Conservation (phyloP, 495 filamentous ascomycete genomes). For the Daldinia concentrica region DNA sequence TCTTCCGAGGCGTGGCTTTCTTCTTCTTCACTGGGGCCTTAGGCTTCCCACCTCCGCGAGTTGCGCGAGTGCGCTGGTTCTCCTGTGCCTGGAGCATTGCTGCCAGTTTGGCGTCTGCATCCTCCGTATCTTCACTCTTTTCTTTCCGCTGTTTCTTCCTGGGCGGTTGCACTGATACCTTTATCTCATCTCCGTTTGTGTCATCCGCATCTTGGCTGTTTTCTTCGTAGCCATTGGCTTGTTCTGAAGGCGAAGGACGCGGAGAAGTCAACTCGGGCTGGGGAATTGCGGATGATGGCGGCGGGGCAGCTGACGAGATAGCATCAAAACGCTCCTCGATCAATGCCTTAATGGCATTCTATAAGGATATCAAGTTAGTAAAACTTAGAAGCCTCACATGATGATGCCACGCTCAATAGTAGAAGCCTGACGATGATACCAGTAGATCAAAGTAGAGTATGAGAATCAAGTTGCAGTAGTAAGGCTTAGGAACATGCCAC, state of each 20-base stretch:
- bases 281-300: constrained; percentile 43
- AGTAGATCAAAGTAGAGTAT: neutral
- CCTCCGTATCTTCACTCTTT: constrained; percentile 55
- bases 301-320: constrained; percentile 63
- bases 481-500: constrained; percentile 28
- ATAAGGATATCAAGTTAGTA: constrained; percentile 17
- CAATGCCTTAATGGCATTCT: constrained; percentile 82
- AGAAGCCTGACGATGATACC: neutral
- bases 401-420: neutral
- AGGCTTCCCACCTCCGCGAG: constrained; percentile 70
- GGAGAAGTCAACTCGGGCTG: constrained; percentile 39
- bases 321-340: constrained; percentile 93
- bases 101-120: constrained; percentile 86
- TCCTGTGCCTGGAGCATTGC: constrained; percentile 91
- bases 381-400: neutral
- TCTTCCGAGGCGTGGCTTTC: constrained; percentile 60
- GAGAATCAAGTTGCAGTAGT: neutral
- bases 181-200: constrained; percentile 56
- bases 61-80: constrained; percentile 76
- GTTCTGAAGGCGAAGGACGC: constrained; percentile 33
- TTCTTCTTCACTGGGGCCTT: constrained; percentile 73
- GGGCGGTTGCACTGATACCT: constrained; percentile 62
- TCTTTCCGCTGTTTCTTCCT: constrained; percentile 67
- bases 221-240: constrained; percentile 50
- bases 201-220: constrained; percentile 34